Conservation (phyloP, 2,329 filamentous ascomycete species). For the Calonectria hongkongensis region DNA sequence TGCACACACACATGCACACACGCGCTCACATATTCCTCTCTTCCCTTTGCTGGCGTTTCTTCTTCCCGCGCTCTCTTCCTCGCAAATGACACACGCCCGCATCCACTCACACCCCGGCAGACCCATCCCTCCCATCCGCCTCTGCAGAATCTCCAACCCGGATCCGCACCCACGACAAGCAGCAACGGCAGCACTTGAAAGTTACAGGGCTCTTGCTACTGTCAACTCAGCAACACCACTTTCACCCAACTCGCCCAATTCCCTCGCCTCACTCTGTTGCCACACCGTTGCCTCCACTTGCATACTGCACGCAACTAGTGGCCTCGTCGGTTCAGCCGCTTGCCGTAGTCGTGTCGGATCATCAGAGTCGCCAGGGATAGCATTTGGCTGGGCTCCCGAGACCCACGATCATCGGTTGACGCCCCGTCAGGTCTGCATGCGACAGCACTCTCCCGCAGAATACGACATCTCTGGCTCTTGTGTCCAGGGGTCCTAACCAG, state of each 20-base stretch:
- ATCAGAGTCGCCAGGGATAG: slow-evolving; percentile 45
- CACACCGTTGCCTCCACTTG: slow-evolving; percentile 47
- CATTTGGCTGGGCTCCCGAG: slow-evolving; percentile 50
- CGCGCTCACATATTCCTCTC: slow-evolving; percentile 39
- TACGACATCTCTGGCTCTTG: slow-evolving; percentile 47
- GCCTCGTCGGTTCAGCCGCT: slow-evolving; percentile 46
- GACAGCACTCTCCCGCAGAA: slow-evolving; percentile 50
- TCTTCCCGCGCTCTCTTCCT: slow-evolving; percentile 40
- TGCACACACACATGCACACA: slow-evolving; percentile 3
- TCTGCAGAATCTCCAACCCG: slow-evolving; percentile 39
- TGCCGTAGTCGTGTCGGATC: slow-evolving; percentile 46
- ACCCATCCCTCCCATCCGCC: slow-evolving; percentile 40
- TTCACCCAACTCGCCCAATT: slow-evolving; percentile 34
- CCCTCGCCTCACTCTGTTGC: slow-evolving; percentile 37
- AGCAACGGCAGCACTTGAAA: slow-evolving; percentile 35
- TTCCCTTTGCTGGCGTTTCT: slow-evolving; percentile 38
- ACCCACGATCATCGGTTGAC: slow-evolving; percentile 56
- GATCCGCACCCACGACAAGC: slow-evolving; percentile 38
- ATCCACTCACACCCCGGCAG: slow-evolving; percentile 40
- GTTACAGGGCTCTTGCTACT: slow-evolving; percentile 31
- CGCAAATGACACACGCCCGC: slow-evolving; percentile 42
- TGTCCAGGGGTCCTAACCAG: slow-evolving; percentile 46
- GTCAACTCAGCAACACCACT: slow-evolving; percentile 39
- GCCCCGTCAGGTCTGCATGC: slow-evolving; percentile 51
- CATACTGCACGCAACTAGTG: slow-evolving; percentile 49